Evolutionary conservation across 2,329 filamentous ascomycete species (phyloP), one percentile per base, ranked within the genome.

Genomic region (Epichloe sibirici): DNA sequence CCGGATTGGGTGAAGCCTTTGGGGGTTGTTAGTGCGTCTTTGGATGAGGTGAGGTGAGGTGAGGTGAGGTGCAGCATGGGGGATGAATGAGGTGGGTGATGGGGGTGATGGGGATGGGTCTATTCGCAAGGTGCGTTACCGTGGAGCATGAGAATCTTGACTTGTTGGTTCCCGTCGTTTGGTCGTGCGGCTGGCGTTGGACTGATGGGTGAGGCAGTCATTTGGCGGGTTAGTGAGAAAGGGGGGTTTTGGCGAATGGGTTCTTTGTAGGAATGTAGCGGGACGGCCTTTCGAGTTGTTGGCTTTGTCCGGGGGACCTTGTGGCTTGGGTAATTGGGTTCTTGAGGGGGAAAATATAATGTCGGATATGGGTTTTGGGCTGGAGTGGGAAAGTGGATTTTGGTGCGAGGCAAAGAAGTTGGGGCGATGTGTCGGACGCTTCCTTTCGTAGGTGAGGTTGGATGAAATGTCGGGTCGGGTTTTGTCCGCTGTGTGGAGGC

Each of bases 1-100:
- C 90, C 90, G 31, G 88, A 94, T 74, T 97, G 91, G 7, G 91
- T 95, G 78, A 83, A 96, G 68, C 91, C 86, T 83, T 31, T 31
- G 53, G 9, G 34, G 3, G 15, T 5, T 42, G 38, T 49, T 31
- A 34, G 46, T 21, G 13, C 13, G 12, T 28, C 5, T 31, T n/a
- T n/a, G 17, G 17, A 21, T 7, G 34, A 35, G 34, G 34, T 7
- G 12, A 35, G 34, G 12, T 17, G 17, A 17, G 17, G 17, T 17
- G 17, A 17, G 17, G 17, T 17, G 17, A 17, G 17, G 17, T 17
- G 17, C 17, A 35, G 12, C 34, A 12, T 7, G 2, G 34, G 34
- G 34, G 34, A 3, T 35, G 34, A 7, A 35, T 7, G 34, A 35
- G 6, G 34, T 15, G 38, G 13, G 5, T 21, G 17, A 21, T 21